Percentiles rank a stretch among this genome's conserved stretches.
Conservation (phyloP, 768 basidiomycete genomes). For the Exidia glandulosa region DNA sequence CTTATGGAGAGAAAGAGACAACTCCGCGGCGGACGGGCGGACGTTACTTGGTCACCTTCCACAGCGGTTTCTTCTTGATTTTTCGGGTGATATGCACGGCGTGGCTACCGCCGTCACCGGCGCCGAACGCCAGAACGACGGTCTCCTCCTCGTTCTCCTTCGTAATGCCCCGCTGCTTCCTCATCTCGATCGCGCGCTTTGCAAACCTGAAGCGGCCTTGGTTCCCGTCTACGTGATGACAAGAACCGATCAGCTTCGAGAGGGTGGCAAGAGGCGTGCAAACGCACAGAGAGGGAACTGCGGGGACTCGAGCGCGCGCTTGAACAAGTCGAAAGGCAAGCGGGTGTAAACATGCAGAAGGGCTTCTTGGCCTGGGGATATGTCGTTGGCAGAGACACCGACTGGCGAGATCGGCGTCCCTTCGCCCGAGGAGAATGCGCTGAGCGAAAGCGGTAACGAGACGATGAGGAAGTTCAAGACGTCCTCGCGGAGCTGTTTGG, state of each 20-base stretch:
- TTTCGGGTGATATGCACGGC: constrained; percentile 84
- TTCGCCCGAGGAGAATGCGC: constrained; percentile 8
- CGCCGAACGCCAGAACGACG: constrained; percentile 82
- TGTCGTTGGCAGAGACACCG: constrained; percentile 10
- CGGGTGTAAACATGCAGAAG: constrained; percentile 64
- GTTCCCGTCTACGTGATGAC: constrained; percentile 48
- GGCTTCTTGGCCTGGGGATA: constrained; percentile 41
- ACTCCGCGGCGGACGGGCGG: no score
- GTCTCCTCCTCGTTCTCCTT: constrained; percentile 72
- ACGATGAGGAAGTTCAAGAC: constrained; percentile 69
- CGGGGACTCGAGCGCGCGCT: constrained; percentile 68
- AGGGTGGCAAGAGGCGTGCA: neutral
- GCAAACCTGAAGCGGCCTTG: constrained; percentile 87
- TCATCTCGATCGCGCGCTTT: constrained; percentile 74
- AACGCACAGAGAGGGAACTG: constrained; percentile 65
- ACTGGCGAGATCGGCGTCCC: neutral
- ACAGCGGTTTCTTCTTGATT: constrained; percentile 49
- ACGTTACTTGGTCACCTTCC: constrained; percentile 10
- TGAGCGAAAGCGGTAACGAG: constrained; percentile 49
- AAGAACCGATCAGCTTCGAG: neutral
- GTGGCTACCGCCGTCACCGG: constrained; percentile 45
- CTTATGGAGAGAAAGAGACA: neutral
- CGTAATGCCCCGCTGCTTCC: constrained; percentile 68
- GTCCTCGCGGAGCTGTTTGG: constrained; percentile 63
- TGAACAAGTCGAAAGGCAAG: constrained; percentile 83